Base-by-base conservation (phyloP, 257 asterid species). In the Primulina huaijiensis region DNA sequence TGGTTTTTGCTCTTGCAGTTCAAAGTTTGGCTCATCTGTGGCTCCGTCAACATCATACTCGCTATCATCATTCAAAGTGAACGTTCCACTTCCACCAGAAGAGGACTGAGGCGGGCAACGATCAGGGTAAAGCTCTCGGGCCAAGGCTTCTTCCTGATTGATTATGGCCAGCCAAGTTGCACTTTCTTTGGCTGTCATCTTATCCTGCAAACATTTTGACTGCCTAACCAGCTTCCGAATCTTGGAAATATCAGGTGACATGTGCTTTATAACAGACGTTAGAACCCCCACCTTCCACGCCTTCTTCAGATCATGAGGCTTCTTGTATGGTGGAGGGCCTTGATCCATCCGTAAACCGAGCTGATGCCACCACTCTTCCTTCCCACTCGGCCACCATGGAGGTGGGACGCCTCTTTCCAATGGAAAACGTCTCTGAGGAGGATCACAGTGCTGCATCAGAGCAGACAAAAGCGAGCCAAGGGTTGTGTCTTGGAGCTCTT, bases 361-460 rank as follows among this genome's bases (percentile, higher is more conserved):
- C 56, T 67, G 78, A 31, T 58, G 73, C 78, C 78, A 74, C 78
- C 78, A 74, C 17, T 67, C 78, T 73, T 74, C 78, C 56, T 46
- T 57, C 23, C 78, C 78, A 7, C 37, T 74, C 7, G 78, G 78
- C 78, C 78, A 74, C 78, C 78, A 74, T 2, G 78, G 74, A 33
- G 78, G 78, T 6, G 73, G 53, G 34, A 60, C 20, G 7, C 78
- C 78, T 67, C 61, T 74, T 23, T 74, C 78, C 35, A 74, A 60
- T 3, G 78, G 78, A 35, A 74, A 74, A 43, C 78, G 78, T 57
- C 78, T 60, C 68, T 74, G 78, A 50, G 78, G 78, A 33, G 78
- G 78, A 50, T 74, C 78, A 9, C 78, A 74, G 57, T 74, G 78
- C 30, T 74, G 78, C 78, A 74, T 74, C 2, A 74, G 43, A 60